phyloP scores from a whole-genome alignment of 2,329 filamentous ascomycete genomes.

The Hypocreales sp. region DNA sequence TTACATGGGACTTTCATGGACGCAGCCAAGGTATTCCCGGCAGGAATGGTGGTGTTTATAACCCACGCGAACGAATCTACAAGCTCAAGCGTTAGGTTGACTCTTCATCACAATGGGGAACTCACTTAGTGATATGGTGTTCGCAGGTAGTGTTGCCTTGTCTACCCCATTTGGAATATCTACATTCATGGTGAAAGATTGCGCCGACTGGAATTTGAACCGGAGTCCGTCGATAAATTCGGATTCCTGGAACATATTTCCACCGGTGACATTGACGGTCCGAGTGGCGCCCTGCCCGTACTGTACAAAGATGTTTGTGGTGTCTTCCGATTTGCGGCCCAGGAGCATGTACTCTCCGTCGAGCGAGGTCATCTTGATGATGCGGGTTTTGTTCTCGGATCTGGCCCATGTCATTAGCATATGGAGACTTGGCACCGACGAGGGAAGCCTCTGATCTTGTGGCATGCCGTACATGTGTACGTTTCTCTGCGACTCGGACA shows the following conservation, averaged over 20 bases:
- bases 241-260: conserved; percentile 8
- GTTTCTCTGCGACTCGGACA: conserved; percentile 9
- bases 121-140: conserved; percentile 1
- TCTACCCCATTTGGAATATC: conserved; percentile 1
- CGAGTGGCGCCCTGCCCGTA: conserved; percentile 15
- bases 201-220: conserved; percentile 3
- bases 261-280: conserved; percentile 13
- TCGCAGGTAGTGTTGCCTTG: neutral
- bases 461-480: conserved; percentile 10
- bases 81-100: neutral
- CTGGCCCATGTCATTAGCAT: conserved; percentile 1
- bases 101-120: neutral
- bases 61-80: conserved; percentile 2
- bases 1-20: neutral
- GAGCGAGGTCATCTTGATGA: conserved; percentile 15
- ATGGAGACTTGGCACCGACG: too few species aligned
- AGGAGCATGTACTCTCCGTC: conserved; percentile 16
- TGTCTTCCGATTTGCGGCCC: conserved; percentile 11
- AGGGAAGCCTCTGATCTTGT: neutral
- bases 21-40: neutral
- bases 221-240: conserved; percentile 14
- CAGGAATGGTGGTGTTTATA: conserved; percentile 1
- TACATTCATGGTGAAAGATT: conserved; percentile 1
- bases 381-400: conserved; percentile 13
- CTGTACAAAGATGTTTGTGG: conserved; percentile 15